Evolutionary conservation across 805 yeast genomes (phyloP), one percentile per base, ranked within the genome.

Genomic region (Isabelozyma rhagii): DNA sequence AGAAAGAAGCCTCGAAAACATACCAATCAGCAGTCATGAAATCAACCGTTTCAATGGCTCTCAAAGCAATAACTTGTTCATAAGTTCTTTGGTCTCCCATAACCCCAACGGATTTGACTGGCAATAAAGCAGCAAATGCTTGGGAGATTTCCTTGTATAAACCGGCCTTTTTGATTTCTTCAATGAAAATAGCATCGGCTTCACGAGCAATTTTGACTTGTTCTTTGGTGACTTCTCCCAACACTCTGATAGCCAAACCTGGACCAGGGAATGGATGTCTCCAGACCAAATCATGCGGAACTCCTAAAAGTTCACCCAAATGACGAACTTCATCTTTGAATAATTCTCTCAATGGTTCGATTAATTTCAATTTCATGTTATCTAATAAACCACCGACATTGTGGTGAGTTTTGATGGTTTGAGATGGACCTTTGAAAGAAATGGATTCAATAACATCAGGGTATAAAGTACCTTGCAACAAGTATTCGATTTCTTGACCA

Each of bases 221-320:
- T 57, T 79, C 84, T 59, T 83, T 87, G 51, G 97, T 89, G 55
- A 94, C 98, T 77, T 93, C 98, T 61, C 99, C 99, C 45, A 94
- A 79, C 49, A 94, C 96, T 75, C 99, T 87, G 71, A 94, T 94
- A 60, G 97, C 99, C 67, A 94, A 88, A 78, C 99, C 99, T 69
- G 99, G 99, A 69, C 99, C 99, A 63, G 99, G 99, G 96, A 94
- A 94, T 50, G 99, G 99, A 70, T 94, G 99, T 81, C 99, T 89
- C 98, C 98, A 93, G 59, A 94, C 98, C 61, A 94, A 81, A 62
- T 94, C 98, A 66, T 89, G 94, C 36, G 97, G 96, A 62, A 94
- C 93, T 46, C 97, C 97, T 76, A 94, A 77, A 47, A 94, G 75
- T 77, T 90, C 89, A 74, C 99, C 99, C 60, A 94, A 79, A 62